Percentiles rank a stretch among this genome's conserved stretches.
Evolutionary conservation across 2,329 filamentous ascomycete species (phyloP).

Genomic region (Neopestalotiopsis sp.): DNA sequence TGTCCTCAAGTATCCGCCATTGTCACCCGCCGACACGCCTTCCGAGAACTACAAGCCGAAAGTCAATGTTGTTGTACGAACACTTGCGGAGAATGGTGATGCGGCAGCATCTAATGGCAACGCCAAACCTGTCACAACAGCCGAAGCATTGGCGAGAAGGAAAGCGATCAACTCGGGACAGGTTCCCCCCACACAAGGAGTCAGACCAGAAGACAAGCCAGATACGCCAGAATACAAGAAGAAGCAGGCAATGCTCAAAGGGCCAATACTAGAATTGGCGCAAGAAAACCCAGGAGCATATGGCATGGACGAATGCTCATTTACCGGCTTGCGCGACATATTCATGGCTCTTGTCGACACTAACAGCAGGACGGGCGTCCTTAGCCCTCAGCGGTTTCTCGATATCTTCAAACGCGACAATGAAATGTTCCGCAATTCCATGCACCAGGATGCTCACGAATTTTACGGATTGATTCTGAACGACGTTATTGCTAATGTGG

Average conservation of each 20-base stretch:
- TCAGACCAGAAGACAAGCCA: conserved; percentile 86
- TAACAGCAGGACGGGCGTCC: conserved; percentile 81
- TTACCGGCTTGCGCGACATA: conserved; percentile 94
- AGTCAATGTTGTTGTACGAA: conserved; percentile 67
- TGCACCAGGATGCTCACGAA: conserved; percentile 98
- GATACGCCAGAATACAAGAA: conserved; percentile 98
- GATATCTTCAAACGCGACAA: conserved; percentile 94
- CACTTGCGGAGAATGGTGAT: conserved; percentile 57
- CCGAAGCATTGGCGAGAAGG: conserved; percentile 63
- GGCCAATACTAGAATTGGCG: conserved; percentile 84
- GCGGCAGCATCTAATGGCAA: conserved; percentile 52
- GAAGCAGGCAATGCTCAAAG: conserved; percentile 87
- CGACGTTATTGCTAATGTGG: conserved; percentile 92
- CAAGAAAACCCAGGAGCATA: conserved; percentile 82
- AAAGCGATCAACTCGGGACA: conserved; percentile 60
- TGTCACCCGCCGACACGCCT: conserved; percentile 72
- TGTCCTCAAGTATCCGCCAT: conserved; percentile 86
- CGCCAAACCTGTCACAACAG: conserved; percentile 54
- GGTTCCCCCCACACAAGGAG: conserved; percentile 57
- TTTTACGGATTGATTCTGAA: conserved; percentile 96
- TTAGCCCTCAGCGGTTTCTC: conserved; percentile 90
- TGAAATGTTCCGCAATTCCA: conserved; percentile 94
- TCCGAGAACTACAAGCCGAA: conserved; percentile 58
- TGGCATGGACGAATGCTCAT: conserved; percentile 93
- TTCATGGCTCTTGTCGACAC: conserved; percentile 89